These are phyloP conservation scores for Tulasnella sp. DNA, from an alignment of 768 basidiomycete species.

Conservation along the genomic window DNA sequence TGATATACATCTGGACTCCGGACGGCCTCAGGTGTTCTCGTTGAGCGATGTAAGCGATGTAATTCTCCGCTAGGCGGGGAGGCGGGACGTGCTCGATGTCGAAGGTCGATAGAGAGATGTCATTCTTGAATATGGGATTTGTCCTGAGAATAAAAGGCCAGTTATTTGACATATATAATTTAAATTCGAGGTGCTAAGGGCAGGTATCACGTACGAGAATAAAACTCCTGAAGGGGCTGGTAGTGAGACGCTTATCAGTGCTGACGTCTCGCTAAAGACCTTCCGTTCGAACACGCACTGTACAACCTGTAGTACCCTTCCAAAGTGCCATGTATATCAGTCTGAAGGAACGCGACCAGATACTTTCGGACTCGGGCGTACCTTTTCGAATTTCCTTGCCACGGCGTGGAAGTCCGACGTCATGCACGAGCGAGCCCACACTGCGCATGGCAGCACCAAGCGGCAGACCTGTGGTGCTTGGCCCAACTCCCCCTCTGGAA, in stretches of 20 bases:
- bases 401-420: background rate
- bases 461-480: too few relatives aligned
- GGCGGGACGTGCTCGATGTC: constrained; percentile 26
- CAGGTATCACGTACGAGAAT: background rate
- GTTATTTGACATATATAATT: background rate
- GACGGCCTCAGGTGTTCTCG: background rate
- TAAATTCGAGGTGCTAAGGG: background rate
- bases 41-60: constrained; percentile 14
- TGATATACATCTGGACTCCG: constrained; percentile 9
- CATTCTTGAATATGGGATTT: background rate
- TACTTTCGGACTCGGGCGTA: background rate
- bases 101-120: constrained; percentile 3
- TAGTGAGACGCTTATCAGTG: background rate
- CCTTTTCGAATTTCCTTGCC: background rate
- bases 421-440: background rate
- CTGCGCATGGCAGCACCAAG: background rate
- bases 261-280: background rate
- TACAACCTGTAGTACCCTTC: background rate
- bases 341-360: background rate
- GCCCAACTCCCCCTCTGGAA: too few relatives aligned
- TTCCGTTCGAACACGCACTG: background rate
- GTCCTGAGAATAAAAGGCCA: background rate
- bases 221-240: background rate
- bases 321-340: too few relatives aligned
- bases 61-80: constrained; percentile 15